Conservation (phyloP, 352 stramenopile genomes). For the Pythium scleroteichum region DNA sequence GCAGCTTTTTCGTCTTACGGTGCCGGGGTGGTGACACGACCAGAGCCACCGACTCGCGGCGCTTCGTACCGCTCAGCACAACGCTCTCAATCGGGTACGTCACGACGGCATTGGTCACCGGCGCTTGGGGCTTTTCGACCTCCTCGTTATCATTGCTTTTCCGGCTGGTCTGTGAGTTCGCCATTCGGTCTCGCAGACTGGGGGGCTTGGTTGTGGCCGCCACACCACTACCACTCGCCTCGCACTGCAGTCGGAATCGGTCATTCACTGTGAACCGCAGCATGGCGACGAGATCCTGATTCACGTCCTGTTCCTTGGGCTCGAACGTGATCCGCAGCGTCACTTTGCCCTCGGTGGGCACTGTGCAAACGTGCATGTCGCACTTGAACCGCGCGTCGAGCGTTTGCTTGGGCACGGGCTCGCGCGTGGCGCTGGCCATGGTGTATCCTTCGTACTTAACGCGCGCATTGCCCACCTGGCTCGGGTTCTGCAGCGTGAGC, state of each 20-base stretch:
- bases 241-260: slow-evolving; percentile 51
- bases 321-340: slow-evolving; percentile 69
- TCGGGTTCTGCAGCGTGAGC: slow-evolving; percentile 62
- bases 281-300: slow-evolving; percentile 39
- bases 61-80: slow-evolving; percentile 15
- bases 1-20: slow-evolving; percentile 21
- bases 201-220: not conserved
- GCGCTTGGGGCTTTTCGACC: not conserved
- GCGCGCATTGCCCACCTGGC: slow-evolving; percentile 52
- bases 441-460: slow-evolving; percentile 73
- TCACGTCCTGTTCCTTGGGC: slow-evolving; percentile 40
- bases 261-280: slow-evolving; percentile 75
- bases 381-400: slow-evolving; percentile 57
- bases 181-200: slow-evolving; percentile 18
- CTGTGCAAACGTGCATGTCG: slow-evolving; percentile 68
- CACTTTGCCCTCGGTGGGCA: slow-evolving; percentile 54
- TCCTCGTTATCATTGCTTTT: not conserved
- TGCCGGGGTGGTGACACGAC: slow-evolving; percentile 25
- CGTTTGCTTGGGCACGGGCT: slow-evolving; percentile 9
- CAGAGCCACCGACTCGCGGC: slow-evolving; percentile 13
- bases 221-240: slow-evolving; percentile 29
- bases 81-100: slow-evolving; percentile 8
- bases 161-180: not conserved
- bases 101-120: not conserved
- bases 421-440: slow-evolving; percentile 30